These are phyloP conservation scores for Talaromyces sp. DNA, from an alignment of 2,329 filamentous ascomycete genomes.

Conservation along the genomic window DNA sequence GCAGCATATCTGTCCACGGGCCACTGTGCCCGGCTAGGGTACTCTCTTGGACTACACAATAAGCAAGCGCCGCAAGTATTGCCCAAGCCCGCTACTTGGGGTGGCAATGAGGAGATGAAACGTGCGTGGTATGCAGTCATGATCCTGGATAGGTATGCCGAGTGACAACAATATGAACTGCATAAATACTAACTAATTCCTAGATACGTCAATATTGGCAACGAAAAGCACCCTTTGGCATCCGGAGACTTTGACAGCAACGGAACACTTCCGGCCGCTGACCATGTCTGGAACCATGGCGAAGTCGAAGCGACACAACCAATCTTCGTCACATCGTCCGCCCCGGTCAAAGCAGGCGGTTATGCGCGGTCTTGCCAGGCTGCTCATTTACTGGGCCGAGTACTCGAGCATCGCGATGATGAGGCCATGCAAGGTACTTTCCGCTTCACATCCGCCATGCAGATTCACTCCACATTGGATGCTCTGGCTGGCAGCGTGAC, in stretches of 20 bases:
- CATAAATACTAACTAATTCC: slow-evolving; percentile 2
- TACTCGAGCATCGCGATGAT: slow-evolving; percentile 26
- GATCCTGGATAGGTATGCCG: slow-evolving; percentile 15
- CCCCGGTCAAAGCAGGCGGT: slow-evolving; percentile 19
- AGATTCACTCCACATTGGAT: slow-evolving; percentile 25
- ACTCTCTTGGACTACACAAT: slow-evolving; percentile 17
- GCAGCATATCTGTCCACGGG: slow-evolving; percentile 26
- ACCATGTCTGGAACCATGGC: slow-evolving; percentile 17
- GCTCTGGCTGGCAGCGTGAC: slow-evolving; percentile 24
- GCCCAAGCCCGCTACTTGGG: slow-evolving; percentile 15
- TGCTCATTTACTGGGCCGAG: slow-evolving; percentile 27
- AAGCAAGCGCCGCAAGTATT: slow-evolving; percentile 16
- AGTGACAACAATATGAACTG: not conserved
- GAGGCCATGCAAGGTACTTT: slow-evolving; percentile 20
- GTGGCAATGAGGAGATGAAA: slow-evolving; percentile 18
- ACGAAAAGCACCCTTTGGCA: slow-evolving; percentile 16
- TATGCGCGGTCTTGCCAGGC: slow-evolving; percentile 32
- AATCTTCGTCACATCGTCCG: slow-evolving; percentile 19
- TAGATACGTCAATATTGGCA: slow-evolving; percentile 21
- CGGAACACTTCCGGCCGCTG: slow-evolving; percentile 19
- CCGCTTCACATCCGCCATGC: slow-evolving; percentile 27
- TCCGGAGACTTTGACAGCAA: slow-evolving; percentile 18
- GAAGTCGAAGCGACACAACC: slow-evolving; percentile 18
- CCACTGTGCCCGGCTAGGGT: slow-evolving; percentile 17
- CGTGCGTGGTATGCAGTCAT: slow-evolving; percentile 22